Evolutionary conservation across 2,329 filamentous ascomycete species (phyloP).

Genomic region (Colletotrichum melonis): DNA sequence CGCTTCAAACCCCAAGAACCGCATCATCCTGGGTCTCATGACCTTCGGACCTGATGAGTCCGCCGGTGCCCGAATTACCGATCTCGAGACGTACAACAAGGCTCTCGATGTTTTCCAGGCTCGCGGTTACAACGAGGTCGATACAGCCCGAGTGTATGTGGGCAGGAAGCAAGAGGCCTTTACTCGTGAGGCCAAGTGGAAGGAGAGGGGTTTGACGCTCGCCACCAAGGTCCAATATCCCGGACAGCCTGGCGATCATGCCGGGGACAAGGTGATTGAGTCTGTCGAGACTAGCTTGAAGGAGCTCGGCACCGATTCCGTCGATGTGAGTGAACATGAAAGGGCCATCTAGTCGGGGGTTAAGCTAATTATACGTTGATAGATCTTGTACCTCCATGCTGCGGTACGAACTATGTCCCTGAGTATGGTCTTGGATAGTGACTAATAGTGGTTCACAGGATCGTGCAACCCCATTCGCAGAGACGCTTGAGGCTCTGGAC

Average conservation of each 20-base stretch:
- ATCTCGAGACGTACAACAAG: slow-evolving; percentile 73
- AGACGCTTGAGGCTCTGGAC: slow-evolving; percentile 82
- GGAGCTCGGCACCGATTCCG: slow-evolving; percentile 77
- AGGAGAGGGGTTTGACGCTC: slow-evolving; percentile 79
- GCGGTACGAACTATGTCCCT: slow-evolving; percentile 49
- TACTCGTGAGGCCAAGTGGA: slow-evolving; percentile 80
- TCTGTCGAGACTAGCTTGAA: slow-evolving; percentile 75
- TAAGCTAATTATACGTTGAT: not conserved
- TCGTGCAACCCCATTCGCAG: slow-evolving; percentile 77
- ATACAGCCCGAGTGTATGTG: slow-evolving; percentile 83
- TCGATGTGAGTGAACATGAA: slow-evolving; percentile 66
- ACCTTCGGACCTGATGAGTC: slow-evolving; percentile 77
- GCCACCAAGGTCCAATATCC: slow-evolving; percentile 84
- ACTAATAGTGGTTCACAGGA: slow-evolving; percentile 46
- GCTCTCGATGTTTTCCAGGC: slow-evolving; percentile 80
- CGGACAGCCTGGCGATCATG: slow-evolving; percentile 66
- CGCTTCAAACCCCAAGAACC: slow-evolving; percentile 62
- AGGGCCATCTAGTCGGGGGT: not conserved
- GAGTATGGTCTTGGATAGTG: not conserved
- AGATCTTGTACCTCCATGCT: slow-evolving; percentile 81
- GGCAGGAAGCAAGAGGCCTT: slow-evolving; percentile 81
- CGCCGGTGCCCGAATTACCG: slow-evolving; percentile 77
- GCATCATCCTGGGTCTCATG: slow-evolving; percentile 88
- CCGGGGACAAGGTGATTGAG: slow-evolving; percentile 70
- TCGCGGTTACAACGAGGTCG: slow-evolving; percentile 86